Evolutionary conservation across 1,284 basidiomycete genomes (phyloP), one percentile per base, ranked within the genome.

Genomic region (Meira nashicola): DNA sequence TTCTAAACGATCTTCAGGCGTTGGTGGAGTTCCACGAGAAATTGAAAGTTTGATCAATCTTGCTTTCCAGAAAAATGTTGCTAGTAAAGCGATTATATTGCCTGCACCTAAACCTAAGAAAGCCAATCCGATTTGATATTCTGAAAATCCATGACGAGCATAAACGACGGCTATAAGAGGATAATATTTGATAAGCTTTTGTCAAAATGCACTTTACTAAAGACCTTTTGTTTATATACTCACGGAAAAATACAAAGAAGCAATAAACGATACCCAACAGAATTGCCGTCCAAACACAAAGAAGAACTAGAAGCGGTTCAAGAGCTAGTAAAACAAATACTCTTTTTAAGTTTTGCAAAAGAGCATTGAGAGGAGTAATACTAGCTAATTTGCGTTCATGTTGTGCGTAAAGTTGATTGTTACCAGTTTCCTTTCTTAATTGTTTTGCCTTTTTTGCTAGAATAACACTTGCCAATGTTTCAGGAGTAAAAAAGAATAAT

Each of bases 301-400:
- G 39, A 19, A 15, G 59, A 10, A 63, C 55, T 6, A 66, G 63
- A 39, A 33, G 28, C 8, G 28, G 28, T 33, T 33, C 28, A 8
- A 33, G 28, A 33, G 28, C 28, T 3, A 33, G 43, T 15, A 79
- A 68, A 14, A 57, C 19, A 53, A 77, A 74, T 1, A 77, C 70
- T 5, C 65, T 44, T 15, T 75, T 57, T 12, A 73, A 61, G 3
- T 64, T 67, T 63, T 67, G 67, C 23, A 63, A 55, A 2, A 62
- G 70, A 15, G 72, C 55, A 17, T 65, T 59, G 9, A 63, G 62
- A 28, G 63, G 58, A 19, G 66, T 67, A 23, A 67, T 38, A 12
- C 57, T 21, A 0, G 60, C 58, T 14, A 65, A 40, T 21, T 74
- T 65, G 52, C 78, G 69, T 55, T 81, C 79, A 44, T 73, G 71